A percentile compares a stretch with the other conserved stretches of the same genome.
These are phyloP conservation scores for Coprinopsis cinerea DNA, from an alignment of 768 basidiomycete genomes.

Conservation along the genomic window DNA sequence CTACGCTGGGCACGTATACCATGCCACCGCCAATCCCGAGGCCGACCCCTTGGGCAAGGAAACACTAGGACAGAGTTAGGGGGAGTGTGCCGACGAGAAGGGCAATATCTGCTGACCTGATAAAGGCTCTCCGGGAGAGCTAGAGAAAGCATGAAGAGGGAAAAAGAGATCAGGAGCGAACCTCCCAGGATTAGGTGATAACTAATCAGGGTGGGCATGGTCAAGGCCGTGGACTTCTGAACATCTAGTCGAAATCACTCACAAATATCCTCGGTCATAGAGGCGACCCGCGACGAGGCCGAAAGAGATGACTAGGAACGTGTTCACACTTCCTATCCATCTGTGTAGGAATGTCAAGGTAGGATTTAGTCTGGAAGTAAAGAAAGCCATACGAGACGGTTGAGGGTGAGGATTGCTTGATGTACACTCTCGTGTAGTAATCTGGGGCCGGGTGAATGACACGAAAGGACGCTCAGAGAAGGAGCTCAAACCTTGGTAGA, in stretches of 20 bases:
- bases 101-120: slow-evolving; percentile 17
- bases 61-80: slow-evolving; percentile 22
- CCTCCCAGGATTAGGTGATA: slow-evolving; percentile 25
- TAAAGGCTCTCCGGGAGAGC: slow-evolving; percentile 24
- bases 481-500: slow-evolving; percentile 18
- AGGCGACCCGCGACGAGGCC: slow-evolving; percentile 22
- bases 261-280: slow-evolving; percentile 26
- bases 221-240: not conserved
- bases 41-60: slow-evolving; percentile 44
- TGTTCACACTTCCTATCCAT: slow-evolving; percentile 24
- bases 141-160: slow-evolving; percentile 28
- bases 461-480: not conserved
- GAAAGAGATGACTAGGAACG: slow-evolving; percentile 18
- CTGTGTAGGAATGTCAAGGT: slow-evolving; percentile 14
- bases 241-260: not conserved
- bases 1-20: slow-evolving; percentile 38
- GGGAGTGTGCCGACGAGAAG: not conserved
- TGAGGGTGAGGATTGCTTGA: slow-evolving; percentile 16
- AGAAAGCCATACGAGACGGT: slow-evolving; percentile 18
- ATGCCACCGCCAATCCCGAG: slow-evolving; percentile 40
- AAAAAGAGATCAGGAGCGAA: slow-evolving; percentile 22
- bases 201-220: slow-evolving; percentile 11
- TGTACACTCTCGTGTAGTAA: slow-evolving; percentile 22
- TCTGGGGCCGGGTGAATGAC: slow-evolving; percentile 13
- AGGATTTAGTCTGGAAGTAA: no score